These are phyloP conservation scores for Cutaneotrichosporon spelunceum DNA, from an alignment of 1,284 basidiomycete species.

Conservation along the genomic window DNA sequence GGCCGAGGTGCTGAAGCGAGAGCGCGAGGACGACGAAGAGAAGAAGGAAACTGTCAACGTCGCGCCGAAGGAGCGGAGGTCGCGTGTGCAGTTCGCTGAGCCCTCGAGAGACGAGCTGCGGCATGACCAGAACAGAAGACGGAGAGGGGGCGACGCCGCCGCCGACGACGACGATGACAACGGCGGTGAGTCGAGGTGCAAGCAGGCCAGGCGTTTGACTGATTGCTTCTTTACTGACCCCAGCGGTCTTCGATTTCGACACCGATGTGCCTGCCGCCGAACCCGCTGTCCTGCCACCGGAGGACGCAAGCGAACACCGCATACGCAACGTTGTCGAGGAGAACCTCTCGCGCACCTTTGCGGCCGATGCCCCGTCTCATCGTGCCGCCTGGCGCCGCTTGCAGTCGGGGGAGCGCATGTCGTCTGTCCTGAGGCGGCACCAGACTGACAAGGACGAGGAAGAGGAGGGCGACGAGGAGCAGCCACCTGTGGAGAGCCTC, in stretches of 20 bases:
- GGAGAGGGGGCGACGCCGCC: too few species aligned
- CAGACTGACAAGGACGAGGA: conserved; percentile 24
- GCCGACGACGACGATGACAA: conserved; percentile 23
- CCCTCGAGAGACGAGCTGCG: conserved; percentile 10
- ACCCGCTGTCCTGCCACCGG: conserved; percentile 5
- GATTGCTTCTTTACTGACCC: conserved; percentile 8
- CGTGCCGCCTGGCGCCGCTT: conserved; percentile 44
- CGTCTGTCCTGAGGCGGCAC: conserved; percentile 17
- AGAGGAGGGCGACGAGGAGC: conserved; percentile 23
- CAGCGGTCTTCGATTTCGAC: conserved; percentile 52
- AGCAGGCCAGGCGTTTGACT: too few species aligned
- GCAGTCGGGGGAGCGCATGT: conserved; percentile 30
- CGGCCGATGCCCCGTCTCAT: conserved; percentile 49
- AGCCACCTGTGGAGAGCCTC: conserved; percentile 19
- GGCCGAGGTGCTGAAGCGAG: conserved; percentile 15
- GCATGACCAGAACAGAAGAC: conserved; percentile 6
- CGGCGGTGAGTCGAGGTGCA: conserved; percentile 25
- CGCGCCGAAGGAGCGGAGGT: conserved; percentile 8
- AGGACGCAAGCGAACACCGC: conserved; percentile 10
- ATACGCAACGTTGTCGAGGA: conserved; percentile 41
- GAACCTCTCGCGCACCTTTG: conserved; percentile 46
- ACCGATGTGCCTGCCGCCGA: conserved; percentile 25
- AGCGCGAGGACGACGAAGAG: conserved; percentile 12
- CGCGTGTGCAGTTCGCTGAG: conserved; percentile 3
- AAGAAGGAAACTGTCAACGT: conserved; percentile 12